Evolutionary conservation across 257 asterid genomes (phyloP).

Genomic region (Craterostigma plantagineum): DNA sequence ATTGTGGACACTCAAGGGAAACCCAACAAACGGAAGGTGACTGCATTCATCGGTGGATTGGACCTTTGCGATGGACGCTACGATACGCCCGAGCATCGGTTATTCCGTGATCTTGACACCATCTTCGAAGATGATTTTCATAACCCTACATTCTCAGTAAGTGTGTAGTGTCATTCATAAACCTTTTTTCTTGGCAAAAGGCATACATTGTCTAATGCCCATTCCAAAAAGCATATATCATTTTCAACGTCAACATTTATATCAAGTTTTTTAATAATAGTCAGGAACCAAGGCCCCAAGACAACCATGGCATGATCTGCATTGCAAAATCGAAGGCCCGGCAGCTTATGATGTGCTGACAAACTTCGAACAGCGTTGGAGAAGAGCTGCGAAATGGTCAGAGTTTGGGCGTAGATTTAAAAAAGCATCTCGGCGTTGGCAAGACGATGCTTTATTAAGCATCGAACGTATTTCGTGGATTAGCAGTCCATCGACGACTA

Average conservation of each 20-base stretch:
- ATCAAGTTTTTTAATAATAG: slow-evolving; percentile 10
- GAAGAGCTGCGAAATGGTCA: slow-evolving; percentile 81
- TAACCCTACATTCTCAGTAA: slow-evolving; percentile 77
- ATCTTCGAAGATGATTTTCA: slow-evolving; percentile 71
- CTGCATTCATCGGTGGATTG: slow-evolving; percentile 77
- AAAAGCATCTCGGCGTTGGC: slow-evolving; percentile 47
- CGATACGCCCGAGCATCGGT: slow-evolving; percentile 90
- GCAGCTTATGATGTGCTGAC: slow-evolving; percentile 92
- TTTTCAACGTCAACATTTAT: not conserved
- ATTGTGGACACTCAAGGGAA: slow-evolving; percentile 77
- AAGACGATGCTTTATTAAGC: slow-evolving; percentile 73
- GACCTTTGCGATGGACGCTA: slow-evolving; percentile 97
- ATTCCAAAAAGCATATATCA: not conserved
- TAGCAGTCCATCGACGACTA: slow-evolving; percentile 38
- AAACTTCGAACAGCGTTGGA: slow-evolving; percentile 97
- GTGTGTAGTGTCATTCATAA: slow-evolving; percentile 9
- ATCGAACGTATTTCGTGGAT: slow-evolving; percentile 94
- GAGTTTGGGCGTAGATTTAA: slow-evolving; percentile 61
- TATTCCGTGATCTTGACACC: slow-evolving; percentile 63
- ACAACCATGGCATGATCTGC: slow-evolving; percentile 94
- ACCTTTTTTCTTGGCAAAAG: not conserved
- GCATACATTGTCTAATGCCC: too few relatives aligned
- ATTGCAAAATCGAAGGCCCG: slow-evolving; percentile 98
- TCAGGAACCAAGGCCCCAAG: slow-evolving; percentile 73
- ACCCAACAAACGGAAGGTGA: slow-evolving; percentile 69